phyloP scores from a whole-genome alignment of 805 yeast species.

The Blastobotrys chiropterorum region DNA sequence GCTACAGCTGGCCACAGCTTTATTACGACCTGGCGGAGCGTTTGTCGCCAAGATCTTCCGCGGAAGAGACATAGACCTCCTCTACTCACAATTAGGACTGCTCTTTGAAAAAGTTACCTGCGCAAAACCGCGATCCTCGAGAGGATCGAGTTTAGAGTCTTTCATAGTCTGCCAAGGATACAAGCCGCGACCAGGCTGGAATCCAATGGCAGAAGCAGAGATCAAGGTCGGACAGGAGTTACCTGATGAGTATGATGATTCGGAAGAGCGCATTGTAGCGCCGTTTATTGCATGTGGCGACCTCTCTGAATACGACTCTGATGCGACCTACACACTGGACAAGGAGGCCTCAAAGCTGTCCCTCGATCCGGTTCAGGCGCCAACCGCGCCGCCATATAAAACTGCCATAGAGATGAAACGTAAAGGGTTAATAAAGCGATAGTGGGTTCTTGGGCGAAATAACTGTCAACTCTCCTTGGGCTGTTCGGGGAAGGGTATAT shows the following conservation, averaged over 20 bases:
- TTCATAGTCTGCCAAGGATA: conserved; percentile 90
- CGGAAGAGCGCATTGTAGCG: conserved; percentile 70
- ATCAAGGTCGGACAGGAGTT: conserved; percentile 9
- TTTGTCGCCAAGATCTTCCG: conserved; percentile 96
- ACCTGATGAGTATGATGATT: conserved; percentile 4
- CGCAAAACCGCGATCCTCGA: conserved; percentile 92
- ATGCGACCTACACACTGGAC: conserved; percentile 73
- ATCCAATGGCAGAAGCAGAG: conserved; percentile 38
- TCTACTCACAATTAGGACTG: conserved; percentile 87
- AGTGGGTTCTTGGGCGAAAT: not conserved
- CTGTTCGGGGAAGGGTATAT: not conserved
- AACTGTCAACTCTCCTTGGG: too few species aligned
- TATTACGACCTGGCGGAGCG: conserved; percentile 81
- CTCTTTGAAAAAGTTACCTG: conserved; percentile 83
- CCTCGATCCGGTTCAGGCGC: conserved; percentile 88
- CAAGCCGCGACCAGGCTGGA: conserved; percentile 78
- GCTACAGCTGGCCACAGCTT: conserved; percentile 81
- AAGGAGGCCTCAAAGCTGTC: conserved; percentile 35
- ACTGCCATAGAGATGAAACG: conserved; percentile 83
- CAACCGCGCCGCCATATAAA: conserved; percentile 96
- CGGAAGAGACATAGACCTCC: conserved; percentile 89
- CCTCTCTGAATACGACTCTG: conserved; percentile 80
- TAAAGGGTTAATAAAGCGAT: conserved; percentile 46
- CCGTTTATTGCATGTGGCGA: conserved; percentile 97
- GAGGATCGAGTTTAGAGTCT: conserved; percentile 92